Evolutionary conservation across 805 yeast genomes (phyloP), one percentile per base, ranked within the genome.

Genomic region (Suhomyces kilbournensis): DNA sequence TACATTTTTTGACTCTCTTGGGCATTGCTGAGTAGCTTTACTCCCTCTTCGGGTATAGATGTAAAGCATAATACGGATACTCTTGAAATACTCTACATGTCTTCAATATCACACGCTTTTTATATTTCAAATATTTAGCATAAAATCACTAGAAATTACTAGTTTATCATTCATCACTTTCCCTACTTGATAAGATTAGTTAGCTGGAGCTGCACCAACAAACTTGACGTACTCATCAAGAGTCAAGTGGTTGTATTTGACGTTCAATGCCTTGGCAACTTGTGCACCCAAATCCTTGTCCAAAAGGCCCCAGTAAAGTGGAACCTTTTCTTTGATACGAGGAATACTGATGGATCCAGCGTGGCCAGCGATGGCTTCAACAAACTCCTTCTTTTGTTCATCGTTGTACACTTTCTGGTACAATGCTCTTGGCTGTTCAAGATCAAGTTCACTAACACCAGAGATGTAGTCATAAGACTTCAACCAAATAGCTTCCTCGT

Each of bases 401-500:
- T 64, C 72, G 50, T 54, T 60, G 54, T 57, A 76, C 1, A 77
- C 78, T 50, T 69, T 70, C 49, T 67, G 70, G 56, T 75, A 77
- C 52, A 77, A 60, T 0, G 63, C 70, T 59, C 80, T 67, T 47
- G 81, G 79, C 57, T 77, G 81, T 58, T 77, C 81, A 34, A 75
- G 60, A 61, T 77, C 82, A 22, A 73, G 59, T 47, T 75, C 79
- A 28, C 71, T 61, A 20, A 76, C 60, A 14, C 80, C 80, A 32
- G 71, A 68, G 51, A 75, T 61, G 59, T 65, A 73, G 50, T 64
- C 69, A 55, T 68, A 74, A 23, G 66, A 65, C 30, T 72, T 65
- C 35, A 63, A 64, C 66, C 75, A 69, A 44, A 73, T 61, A 39
- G 64, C 62, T 50, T 66, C 65, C 49, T 76, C 78, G 53, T 76